Conservation (phyloP, 108 stramenopile genomes). For the Cylindrotheca fusiformis region DNA sequence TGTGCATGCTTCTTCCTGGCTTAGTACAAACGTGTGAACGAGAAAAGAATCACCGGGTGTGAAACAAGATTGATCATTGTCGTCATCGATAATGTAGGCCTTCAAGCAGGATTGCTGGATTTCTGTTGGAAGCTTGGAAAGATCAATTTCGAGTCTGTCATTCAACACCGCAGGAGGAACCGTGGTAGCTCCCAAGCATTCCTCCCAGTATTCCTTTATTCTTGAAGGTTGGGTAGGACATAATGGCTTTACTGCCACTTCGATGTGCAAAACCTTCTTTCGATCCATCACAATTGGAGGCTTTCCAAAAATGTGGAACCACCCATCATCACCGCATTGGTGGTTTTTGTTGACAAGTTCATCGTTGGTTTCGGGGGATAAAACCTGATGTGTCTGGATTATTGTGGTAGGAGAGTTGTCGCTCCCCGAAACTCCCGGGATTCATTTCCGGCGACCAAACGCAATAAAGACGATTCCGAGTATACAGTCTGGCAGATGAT, state of each 20-base stretch:
- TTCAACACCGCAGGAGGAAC: background rate
- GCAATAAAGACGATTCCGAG: too few species aligned
- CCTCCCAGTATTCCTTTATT: background rate
- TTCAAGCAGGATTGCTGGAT: background rate
- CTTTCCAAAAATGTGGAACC: too few species aligned
- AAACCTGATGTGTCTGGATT: too few species aligned
- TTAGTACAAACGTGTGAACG: conserved; percentile 34
- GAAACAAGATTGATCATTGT: conserved; percentile 1
- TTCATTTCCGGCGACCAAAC: too few species aligned
- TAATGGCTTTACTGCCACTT: conserved; percentile 7
- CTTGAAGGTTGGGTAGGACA: conserved; percentile 2
- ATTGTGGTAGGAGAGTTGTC: too few species aligned
- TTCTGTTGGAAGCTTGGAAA: background rate
- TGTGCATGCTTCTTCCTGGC: conserved; percentile 32
- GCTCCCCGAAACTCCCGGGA: too few species aligned
- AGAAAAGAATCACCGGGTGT: conserved; percentile 6
- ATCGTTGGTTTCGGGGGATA: too few species aligned
- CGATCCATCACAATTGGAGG: background rate
- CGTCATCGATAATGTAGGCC: background rate
- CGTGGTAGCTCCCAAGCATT: background rate
- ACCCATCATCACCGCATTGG: too few species aligned
- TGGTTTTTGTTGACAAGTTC: too few species aligned
- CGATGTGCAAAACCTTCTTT: conserved; percentile 10
- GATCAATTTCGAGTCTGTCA: background rate
- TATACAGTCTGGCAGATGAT: too few species aligned